phyloP scores from a whole-genome alignment of 2,329 filamentous ascomycete species.

The Trichoderma sp. region DNA sequence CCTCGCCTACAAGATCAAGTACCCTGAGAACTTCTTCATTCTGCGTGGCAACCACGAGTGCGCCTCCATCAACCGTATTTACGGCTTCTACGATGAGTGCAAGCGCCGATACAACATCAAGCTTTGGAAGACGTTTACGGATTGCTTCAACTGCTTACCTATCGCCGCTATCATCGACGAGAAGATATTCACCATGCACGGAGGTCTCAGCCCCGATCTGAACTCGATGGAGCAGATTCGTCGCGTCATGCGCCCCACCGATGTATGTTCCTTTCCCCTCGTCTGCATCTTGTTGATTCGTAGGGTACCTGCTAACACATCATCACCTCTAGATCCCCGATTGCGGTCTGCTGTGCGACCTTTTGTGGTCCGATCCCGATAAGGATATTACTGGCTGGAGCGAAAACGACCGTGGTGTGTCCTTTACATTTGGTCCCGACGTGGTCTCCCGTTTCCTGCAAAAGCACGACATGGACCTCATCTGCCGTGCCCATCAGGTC shows the following conservation, averaged over 20 bases:
- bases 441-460: constrained; percentile 96
- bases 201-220: constrained; percentile 91
- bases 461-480: constrained; percentile 99
- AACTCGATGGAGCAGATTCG: constrained; percentile 99
- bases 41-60: constrained; percentile 98
- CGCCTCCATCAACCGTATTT: constrained; percentile 97
- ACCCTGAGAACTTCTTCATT: constrained; percentile 99
- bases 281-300: not conserved
- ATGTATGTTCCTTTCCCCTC: constrained; percentile 66
- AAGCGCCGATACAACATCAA: constrained; percentile 99
- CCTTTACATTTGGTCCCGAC: constrained; percentile 96
- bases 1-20: constrained; percentile 99
- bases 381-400: constrained; percentile 99
- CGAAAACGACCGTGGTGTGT: constrained; percentile 97
- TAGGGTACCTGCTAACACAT: constrained; percentile 12
- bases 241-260: constrained; percentile 96
- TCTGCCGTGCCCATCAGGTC: constrained; percentile 97
- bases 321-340: constrained; percentile 76
- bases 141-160: constrained; percentile 98
- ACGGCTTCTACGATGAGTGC: constrained; percentile 99
- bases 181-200: constrained; percentile 99
- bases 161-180: constrained; percentile 99
- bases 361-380: constrained; percentile 97
- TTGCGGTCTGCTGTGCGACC: constrained; percentile 94
- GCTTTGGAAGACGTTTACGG: constrained; percentile 99